Conservation (phyloP, 495 filamentous ascomycete species). For the Paragyromitra xinjiangensis region DNA sequence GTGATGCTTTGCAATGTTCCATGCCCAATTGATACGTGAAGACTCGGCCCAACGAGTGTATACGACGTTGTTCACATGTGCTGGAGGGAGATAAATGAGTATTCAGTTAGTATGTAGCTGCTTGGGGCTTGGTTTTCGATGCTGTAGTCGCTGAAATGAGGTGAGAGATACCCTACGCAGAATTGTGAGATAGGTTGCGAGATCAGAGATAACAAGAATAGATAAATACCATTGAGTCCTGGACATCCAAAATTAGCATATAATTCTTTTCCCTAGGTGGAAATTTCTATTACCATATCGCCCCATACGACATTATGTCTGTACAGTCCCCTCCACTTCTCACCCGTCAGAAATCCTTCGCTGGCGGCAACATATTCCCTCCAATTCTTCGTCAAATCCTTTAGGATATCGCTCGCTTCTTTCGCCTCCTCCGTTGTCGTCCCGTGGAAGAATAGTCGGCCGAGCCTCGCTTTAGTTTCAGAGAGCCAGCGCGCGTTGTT, state of each 20-base stretch:
- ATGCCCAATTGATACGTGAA: slow-evolving; percentile 82
- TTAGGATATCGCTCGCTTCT: slow-evolving; percentile 70
- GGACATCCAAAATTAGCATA: background rate
- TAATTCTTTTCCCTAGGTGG: background rate
- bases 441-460: slow-evolving; percentile 84
- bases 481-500: slow-evolving; percentile 74
- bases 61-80: slow-evolving; percentile 88
- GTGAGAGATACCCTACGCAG: slow-evolving; percentile 35
- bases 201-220: background rate
- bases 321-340: slow-evolving; percentile 71
- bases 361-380: slow-evolving; percentile 76
- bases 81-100: slow-evolving; percentile 56
- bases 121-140: background rate
- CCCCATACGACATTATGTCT: slow-evolving; percentile 85
- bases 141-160: slow-evolving; percentile 24
- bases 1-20: slow-evolving; percentile 74
- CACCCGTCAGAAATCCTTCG: slow-evolving; percentile 80
- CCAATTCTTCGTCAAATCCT: slow-evolving; percentile 76
- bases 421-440: slow-evolving; percentile 68
- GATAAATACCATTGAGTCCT: slow-evolving; percentile 52
- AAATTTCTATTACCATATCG: slow-evolving; percentile 73
- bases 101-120: slow-evolving; percentile 22
- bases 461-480: slow-evolving; percentile 75
- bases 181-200: slow-evolving; percentile 12
- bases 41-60: slow-evolving; percentile 88